Conservation (phyloP, 2,329 filamentous ascomycete genomes). For the Aureobasidium vineae region DNA sequence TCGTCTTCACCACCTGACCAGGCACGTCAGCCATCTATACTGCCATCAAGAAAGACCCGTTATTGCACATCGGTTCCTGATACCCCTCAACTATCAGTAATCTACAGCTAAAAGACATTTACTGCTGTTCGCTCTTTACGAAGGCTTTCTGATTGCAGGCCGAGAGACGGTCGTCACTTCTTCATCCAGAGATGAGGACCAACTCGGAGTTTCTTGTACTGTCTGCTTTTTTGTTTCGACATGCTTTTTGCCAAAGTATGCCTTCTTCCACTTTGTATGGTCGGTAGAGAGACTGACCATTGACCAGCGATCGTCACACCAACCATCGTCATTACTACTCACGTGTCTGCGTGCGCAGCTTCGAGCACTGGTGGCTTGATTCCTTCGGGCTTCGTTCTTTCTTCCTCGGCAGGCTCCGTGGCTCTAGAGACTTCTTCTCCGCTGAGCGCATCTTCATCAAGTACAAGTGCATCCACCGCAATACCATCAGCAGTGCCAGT, state of each 20-base stretch:
- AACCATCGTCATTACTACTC: slow-evolving; percentile 18
- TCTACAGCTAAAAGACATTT: no score
- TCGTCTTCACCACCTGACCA: background rate
- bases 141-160: background rate
- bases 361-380: background rate
- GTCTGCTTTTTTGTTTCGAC: background rate
- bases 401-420: background rate
- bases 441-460: background rate
- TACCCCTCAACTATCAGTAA: no score
- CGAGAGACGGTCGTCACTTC: no score
- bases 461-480: background rate
- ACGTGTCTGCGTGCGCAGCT: slow-evolving; percentile 9
- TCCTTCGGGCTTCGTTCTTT: slow-evolving; percentile 20
- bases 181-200: background rate
- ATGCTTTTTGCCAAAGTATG: slow-evolving; percentile 17
- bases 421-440: background rate
- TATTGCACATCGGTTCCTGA: no score
- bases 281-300: background rate
- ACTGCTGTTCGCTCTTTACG: background rate
- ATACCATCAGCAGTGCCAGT: background rate
- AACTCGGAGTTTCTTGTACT: background rate
- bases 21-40: background rate
- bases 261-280: background rate
- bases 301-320: slow-evolving; percentile 1
- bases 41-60: background rate